These are phyloP conservation scores for Vararia minispora DNA, from an alignment of 768 basidiomycete genomes.

Conservation along the genomic window DNA sequence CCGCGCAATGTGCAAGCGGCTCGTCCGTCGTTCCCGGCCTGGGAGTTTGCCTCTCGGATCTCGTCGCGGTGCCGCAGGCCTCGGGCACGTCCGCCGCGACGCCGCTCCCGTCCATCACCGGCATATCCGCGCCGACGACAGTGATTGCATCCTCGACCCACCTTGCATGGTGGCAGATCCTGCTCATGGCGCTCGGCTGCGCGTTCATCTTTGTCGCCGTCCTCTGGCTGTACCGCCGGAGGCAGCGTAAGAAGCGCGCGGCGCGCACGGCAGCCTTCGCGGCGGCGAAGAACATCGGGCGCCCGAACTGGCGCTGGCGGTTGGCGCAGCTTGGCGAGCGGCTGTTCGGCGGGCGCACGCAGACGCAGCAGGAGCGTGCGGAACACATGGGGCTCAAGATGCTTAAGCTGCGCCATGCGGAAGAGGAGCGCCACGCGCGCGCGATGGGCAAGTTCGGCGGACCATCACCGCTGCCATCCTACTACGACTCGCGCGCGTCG, in stretches of 20 bases:
- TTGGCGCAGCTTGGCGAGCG: constrained; percentile 45
- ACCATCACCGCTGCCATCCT: constrained; percentile 33
- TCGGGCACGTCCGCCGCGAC: constrained; percentile 28
- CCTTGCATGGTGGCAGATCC: constrained; percentile 75
- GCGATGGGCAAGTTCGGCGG: constrained; percentile 21
- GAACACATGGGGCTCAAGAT: constrained; percentile 36
- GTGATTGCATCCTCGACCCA: constrained; percentile 15
- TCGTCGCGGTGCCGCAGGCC: constrained; percentile 42
- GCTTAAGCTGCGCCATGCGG: constrained; percentile 37
- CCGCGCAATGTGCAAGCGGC: constrained; percentile 47
- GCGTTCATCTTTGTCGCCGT: constrained; percentile 65
- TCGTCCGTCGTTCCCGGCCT: constrained; percentile 54
- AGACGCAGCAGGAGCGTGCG: constrained; percentile 17
- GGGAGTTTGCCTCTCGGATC: constrained; percentile 70
- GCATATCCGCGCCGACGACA: constrained; percentile 40
- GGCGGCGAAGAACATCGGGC: constrained; percentile 38
- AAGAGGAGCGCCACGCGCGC: constrained; percentile 36
- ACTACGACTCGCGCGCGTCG: constrained; percentile 17
- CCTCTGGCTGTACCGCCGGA: constrained; percentile 59
- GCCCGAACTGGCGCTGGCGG: constrained; percentile 42
- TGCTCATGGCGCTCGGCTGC: constrained; percentile 74
- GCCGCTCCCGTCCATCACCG: constrained; percentile 46
- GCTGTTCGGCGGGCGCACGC: constrained; percentile 38
- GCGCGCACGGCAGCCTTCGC: constrained; percentile 59
- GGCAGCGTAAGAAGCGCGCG: constrained; percentile 55